Conservation (phyloP, 2,329 filamentous ascomycete species). For the Xylariaceae sp. region DNA sequence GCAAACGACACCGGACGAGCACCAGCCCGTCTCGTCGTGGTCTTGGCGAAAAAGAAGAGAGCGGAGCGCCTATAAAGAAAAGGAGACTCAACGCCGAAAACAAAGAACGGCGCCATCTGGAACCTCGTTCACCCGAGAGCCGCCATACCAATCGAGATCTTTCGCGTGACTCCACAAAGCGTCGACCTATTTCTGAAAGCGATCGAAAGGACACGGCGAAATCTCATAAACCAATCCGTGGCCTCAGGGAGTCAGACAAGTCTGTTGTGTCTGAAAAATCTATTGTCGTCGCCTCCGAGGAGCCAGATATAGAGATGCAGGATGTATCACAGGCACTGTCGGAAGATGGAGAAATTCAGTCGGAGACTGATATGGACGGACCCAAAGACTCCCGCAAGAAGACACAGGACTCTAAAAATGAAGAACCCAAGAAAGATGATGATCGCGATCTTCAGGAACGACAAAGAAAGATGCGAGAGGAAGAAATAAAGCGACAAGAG, state of each 20-base stretch:
- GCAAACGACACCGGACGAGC: conserved; percentile 58
- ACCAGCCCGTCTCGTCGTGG: conserved; percentile 54
- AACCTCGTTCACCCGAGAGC: conserved; percentile 43
- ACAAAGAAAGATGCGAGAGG: conserved; percentile 26
- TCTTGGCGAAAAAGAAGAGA: conserved; percentile 49
- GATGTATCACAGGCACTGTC: conserved; percentile 37
- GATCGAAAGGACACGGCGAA: conserved; percentile 37
- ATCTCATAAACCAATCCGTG: conserved; percentile 37
- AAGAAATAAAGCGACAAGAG: conserved; percentile 29
- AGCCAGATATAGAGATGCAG: conserved; percentile 53
- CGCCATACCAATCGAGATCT: conserved; percentile 40
- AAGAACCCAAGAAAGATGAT: conserved; percentile 31
- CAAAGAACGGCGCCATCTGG: conserved; percentile 47
- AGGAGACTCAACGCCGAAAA: conserved; percentile 53
- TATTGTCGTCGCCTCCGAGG: conserved; percentile 56
- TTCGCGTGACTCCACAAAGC: conserved; percentile 39
- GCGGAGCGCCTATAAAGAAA: conserved; percentile 50
- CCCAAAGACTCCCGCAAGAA: conserved; percentile 34
- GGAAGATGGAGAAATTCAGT: conserved; percentile 28
- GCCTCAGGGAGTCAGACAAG: conserved; percentile 41
- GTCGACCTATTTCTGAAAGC: conserved; percentile 31
- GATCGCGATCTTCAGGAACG: conserved; percentile 25
- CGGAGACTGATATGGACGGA: conserved; percentile 36
- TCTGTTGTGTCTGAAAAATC: conserved; percentile 42
- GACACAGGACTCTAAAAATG: conserved; percentile 21